Evolutionary conservation across 2,329 filamentous ascomycete genomes (phyloP).

Genomic region (Aureobasidium namibiae): DNA sequence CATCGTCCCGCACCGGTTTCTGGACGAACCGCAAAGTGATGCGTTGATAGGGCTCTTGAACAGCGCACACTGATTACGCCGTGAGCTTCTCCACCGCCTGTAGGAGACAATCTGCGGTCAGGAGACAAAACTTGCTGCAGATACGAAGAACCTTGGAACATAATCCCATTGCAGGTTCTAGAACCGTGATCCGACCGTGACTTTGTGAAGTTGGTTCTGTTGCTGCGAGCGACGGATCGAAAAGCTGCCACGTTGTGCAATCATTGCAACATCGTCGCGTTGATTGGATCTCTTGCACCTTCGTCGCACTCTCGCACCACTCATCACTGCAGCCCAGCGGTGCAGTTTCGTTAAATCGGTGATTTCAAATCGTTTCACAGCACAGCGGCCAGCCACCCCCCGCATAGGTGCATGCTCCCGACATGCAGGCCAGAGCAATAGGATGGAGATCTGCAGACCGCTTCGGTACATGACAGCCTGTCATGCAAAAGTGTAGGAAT

Average conservation of each 20-base stretch:
- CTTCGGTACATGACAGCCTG: slow-evolving; percentile 8
- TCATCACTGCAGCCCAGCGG: background rate
- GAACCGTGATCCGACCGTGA: slow-evolving; percentile 2
- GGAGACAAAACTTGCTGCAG: background rate
- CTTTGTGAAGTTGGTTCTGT: background rate
- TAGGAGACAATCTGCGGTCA: background rate
- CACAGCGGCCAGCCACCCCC: background rate
- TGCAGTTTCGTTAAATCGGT: slow-evolving; percentile 2
- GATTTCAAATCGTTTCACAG: background rate
- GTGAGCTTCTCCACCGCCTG: background rate
- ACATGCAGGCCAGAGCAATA: slow-evolving; percentile 3
- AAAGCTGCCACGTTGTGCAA: slow-evolving; percentile 6
- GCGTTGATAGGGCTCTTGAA: background rate
- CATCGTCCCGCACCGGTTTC: background rate
- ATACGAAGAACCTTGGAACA: background rate
- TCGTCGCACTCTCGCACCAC: background rate
- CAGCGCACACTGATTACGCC: background rate
- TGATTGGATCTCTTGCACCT: background rate
- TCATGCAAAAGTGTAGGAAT: slow-evolving; percentile 5
- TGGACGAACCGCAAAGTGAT: background rate
- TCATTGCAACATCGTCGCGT: background rate
- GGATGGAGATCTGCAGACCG: slow-evolving; percentile 9
- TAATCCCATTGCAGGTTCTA: background rate
- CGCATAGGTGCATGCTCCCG: background rate
- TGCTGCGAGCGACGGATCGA: background rate